Base-by-base conservation (phyloP, 2,329 filamentous ascomycete genomes). In the Scedosporium dehoogii region DNA sequence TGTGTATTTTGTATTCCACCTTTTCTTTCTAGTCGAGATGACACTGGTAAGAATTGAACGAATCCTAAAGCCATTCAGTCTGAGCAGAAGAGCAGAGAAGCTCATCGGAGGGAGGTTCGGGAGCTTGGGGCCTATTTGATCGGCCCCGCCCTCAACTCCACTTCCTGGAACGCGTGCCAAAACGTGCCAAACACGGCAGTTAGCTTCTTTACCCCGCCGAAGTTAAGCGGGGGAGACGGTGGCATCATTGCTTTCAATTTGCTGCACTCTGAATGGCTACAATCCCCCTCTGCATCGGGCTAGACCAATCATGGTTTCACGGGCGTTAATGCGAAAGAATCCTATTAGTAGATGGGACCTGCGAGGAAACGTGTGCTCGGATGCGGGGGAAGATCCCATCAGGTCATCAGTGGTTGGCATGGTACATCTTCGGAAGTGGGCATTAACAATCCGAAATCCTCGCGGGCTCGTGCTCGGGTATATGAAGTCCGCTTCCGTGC, bases 381-480 rank as follows among this genome's bases (percentile, higher is more conserved):
- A 51, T 51, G 46, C 46, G 46, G 46, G 46, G 46, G 46, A 6
- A 18, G 46, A 51, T 51, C 46, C 46, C 10, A 38, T 38, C 33
- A 38, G 33, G 4, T 38, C 33, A 38, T 38, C 10, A 38, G 14
- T 38, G 33, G 14, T 10, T 38, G 33, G 33, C 33, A 9, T 38
- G 33, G 33, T 10, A 38, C 33, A 38, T 38, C 14, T 38, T 38
- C 33, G 33, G 33, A 38, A 38, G 33, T 12, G 12, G 33, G 33
- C 33, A 38, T 38, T 38, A 38, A 38, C 33, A 38, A 38, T 38
- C 33, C 33, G 33, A 38, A 38, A 38, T 38, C 33, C 9, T 38
- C 33, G 33, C 33, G 33, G 33, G 33, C 33, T 38, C 2, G 65
- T 70, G 1, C 25, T 60, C 3, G 60, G 33, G 9, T 38, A 38